Evolutionary conservation across 2,329 filamentous ascomycete genomes (phyloP), one percentile per base, ranked within the genome.

Genomic region (Aspergillus flavus): DNA sequence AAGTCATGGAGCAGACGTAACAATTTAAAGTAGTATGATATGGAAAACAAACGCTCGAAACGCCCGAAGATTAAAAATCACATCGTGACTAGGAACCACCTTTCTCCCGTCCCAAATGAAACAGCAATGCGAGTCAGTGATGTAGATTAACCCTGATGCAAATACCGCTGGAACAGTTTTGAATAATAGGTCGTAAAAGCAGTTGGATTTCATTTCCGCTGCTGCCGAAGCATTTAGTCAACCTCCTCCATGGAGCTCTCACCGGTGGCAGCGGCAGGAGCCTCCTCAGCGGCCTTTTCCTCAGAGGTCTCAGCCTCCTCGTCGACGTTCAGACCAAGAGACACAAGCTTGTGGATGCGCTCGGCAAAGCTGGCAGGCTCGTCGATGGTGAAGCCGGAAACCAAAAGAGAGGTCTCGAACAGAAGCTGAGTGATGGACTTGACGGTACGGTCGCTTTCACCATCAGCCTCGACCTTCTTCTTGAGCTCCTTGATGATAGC

Each of bases 211-310:
- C 61, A 55, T 69, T 67, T 59, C 62, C 57, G 59, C 62, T 55
- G 55, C 45, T 50, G 57, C 59, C 48, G 56, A 65, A 65, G 30
- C 59, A 67, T 83, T 75, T 96, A 99, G 88, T 99, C 95, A 80
- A 99, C 95, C 89, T 99, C 95, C 89, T 99, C 95, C 95, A 99
- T 99, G 81, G 94, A 90, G 85, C 91, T 96, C 89, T 97, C 93
- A 73, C 90, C 91, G 69, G 90, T 84, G 63, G 85, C 85, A 73
- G 86, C 85, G 64, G 89, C 83, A 62, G 87, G 84, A 62, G 88
- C 81, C 68, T 84, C 86, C 61, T 87, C 86, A 46, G 80, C 78
- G 61, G 78, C 78, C 65, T 84, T 84, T 61, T 83, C 82, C 65
- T 86, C 85, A 68, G 79, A 74, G 62, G 89, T 87, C 83, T 96